Evolutionary conservation across 192 early-diverging fungal species (phyloP), one percentile per base, ranked within the genome.

Genomic region (Coemansia erecta): DNA sequence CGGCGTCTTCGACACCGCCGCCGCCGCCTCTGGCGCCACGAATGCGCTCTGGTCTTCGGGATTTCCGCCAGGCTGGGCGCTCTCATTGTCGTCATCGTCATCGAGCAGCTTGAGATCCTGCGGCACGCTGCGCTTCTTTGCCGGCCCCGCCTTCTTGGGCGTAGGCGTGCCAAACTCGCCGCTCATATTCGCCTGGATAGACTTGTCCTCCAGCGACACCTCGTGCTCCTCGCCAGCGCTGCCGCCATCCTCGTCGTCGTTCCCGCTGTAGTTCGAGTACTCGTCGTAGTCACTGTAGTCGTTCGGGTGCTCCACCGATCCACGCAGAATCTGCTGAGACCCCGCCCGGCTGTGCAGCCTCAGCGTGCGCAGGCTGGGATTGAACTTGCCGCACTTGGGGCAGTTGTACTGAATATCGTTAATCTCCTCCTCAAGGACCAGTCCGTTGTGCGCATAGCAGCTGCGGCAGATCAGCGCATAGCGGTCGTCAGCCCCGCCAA

Each of bases 371-470:
- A 49, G 51, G 61, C 76, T 79, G 14, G 70, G 70, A 39, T 82
- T 82, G 44, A 82, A 82, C 22, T 57, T 62, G 26, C 68, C 71
- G 63, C 81, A 82, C 56, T 74, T 78, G 10, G 81, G 81, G 17
- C 81, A 82, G 0, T 56, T 52, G 46, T 82, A 78, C 54, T 78
- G 86, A 60, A 89, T 87, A 23, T 80, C 78, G 37, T 89, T 82
- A 55, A 91, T 81, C 49, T 94, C 92, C 23, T 93, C 83, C 9
- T 91, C 88, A 28, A 90, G 79, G 11, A 89, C 91, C 40, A 98
- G 80, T 0, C 97, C 97, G 71, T 98, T 98, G 69, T 97, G 95
- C 0, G 86, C 85, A 65, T 86, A 93, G 73, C 97, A 98, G 41
- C 86, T 80, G 26, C 88, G 81, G 68, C 97, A 98, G 39, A 98